Conservation (phyloP, 2,329 filamentous ascomycete species). For the Ceratocystis harringtonii region DNA sequence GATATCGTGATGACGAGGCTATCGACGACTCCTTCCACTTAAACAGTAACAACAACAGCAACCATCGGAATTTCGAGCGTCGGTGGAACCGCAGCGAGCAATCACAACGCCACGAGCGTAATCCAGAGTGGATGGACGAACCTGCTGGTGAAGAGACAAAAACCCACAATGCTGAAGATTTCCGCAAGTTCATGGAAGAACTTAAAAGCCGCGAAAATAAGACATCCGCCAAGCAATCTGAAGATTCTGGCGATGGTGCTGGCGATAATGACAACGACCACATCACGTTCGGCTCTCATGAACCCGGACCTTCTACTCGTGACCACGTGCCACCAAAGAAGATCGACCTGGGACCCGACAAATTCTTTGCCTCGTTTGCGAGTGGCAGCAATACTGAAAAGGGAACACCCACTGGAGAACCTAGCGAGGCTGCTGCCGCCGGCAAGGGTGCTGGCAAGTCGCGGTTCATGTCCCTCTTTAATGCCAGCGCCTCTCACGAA, state of each 20-base stretch:
- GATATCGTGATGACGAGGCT: slow-evolving; percentile 36
- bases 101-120: slow-evolving; percentile 48
- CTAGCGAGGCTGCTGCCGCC: slow-evolving; percentile 25
- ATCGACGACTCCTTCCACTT: slow-evolving; percentile 47
- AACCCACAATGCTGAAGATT: slow-evolving; percentile 73
- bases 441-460: slow-evolving; percentile 39
- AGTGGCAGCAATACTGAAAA: slow-evolving; percentile 30
- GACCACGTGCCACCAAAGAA: slow-evolving; percentile 11
- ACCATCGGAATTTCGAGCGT: slow-evolving; percentile 26
- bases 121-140: slow-evolving; percentile 83
- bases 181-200: slow-evolving; percentile 83
- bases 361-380: slow-evolving; percentile 54
- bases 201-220: slow-evolving; percentile 50
- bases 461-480: slow-evolving; percentile 72
- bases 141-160: slow-evolving; percentile 53
- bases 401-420: slow-evolving; percentile 36
- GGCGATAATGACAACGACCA: slow-evolving; percentile 24
- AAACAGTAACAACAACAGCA: slow-evolving; percentile 28
- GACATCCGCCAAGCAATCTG: background rate
- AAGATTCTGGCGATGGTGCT: slow-evolving; percentile 21
- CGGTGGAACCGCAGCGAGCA: slow-evolving; percentile 44
- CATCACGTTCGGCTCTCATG: background rate
- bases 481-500: slow-evolving; percentile 27
- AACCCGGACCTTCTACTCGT: slow-evolving; percentile 11
- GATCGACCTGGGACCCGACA: slow-evolving; percentile 54